phyloP scores from a whole-genome alignment of 805 yeast species.

The Saturnispora serradocipensis region DNA sequence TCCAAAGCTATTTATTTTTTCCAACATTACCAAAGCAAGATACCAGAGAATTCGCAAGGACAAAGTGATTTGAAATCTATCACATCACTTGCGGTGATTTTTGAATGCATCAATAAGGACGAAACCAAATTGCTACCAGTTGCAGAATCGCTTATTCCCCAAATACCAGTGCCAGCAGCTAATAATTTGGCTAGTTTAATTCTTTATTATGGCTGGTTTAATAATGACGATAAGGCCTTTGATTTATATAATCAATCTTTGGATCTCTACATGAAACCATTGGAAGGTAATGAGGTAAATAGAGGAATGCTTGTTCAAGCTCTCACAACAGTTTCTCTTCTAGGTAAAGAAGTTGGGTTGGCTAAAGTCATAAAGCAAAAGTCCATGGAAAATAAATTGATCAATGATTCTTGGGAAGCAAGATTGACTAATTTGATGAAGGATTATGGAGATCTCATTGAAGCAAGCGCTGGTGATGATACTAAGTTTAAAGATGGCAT shows the following conservation, averaged over 20 bases:
- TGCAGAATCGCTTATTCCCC: conserved; percentile 24
- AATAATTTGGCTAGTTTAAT: conserved; percentile 20
- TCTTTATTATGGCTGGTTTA: conserved; percentile 23
- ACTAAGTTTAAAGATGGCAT: conserved; percentile 13
- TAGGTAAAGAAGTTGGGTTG: conserved; percentile 23
- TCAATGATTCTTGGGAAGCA: conserved; percentile 18
- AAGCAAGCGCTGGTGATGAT: conserved; percentile 13
- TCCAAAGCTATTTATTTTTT: conserved; percentile 16
- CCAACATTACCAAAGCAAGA: conserved; percentile 18
- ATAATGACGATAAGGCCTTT: conserved; percentile 22
- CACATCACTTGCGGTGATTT: conserved; percentile 19
- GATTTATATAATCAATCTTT: conserved; percentile 26
- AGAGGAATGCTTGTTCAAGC: conserved; percentile 22
- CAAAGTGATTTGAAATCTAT: conserved; percentile 17
- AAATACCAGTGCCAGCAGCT: conserved; percentile 20
- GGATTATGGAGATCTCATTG: conserved; percentile 24
- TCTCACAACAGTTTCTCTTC: conserved; percentile 20
- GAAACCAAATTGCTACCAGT: conserved; percentile 12
- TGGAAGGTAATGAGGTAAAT: conserved; percentile 12
- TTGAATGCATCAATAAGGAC: conserved; percentile 16
- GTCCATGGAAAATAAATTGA: conserved; percentile 19
- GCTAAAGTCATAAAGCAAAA: conserved; percentile 26
- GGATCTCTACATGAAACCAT: conserved; percentile 15
- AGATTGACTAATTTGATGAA: conserved; percentile 22
- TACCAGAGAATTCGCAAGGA: conserved; percentile 19